Percentiles rank a stretch among this genome's conserved stretches.
Conservation (phyloP, 1,139 yeast genomes). For the Debaryomyces subglobosus region DNA sequence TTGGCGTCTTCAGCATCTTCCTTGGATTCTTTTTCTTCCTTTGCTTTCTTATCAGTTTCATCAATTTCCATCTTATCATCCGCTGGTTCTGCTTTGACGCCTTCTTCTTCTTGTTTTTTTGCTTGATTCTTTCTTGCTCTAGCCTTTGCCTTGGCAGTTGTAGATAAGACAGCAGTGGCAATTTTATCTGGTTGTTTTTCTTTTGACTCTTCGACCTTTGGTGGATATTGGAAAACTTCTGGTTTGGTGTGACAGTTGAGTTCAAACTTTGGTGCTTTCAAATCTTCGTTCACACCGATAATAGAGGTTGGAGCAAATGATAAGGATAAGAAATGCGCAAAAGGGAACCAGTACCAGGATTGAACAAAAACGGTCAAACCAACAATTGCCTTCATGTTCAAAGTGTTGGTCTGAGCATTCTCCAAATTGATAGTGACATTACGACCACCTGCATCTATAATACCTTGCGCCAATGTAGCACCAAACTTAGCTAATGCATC, state of each 20-base stretch:
- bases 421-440: slow-evolving; percentile 94
- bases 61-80: slow-evolving; percentile 36
- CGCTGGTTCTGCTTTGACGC: slow-evolving; percentile 15
- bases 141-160: slow-evolving; percentile 90
- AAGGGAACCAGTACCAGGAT: slow-evolving; percentile 99
- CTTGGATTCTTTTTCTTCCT: slow-evolving; percentile 19
- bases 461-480: slow-evolving; percentile 96
- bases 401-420: slow-evolving; percentile 86
- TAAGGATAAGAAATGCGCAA: slow-evolving; percentile 88
- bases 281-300: slow-evolving; percentile 83
- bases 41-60: slow-evolving; percentile 21
- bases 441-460: slow-evolving; percentile 98
- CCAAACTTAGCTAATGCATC: slow-evolving; percentile 98
- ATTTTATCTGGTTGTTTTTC: slow-evolving; percentile 88
- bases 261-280: slow-evolving; percentile 83
- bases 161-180: slow-evolving; percentile 90
- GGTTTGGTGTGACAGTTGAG: slow-evolving; percentile 81
- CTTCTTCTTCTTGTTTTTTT: slow-evolving; percentile 49
- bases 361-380: slow-evolving; percentile 90
- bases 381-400: slow-evolving; percentile 88
- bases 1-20: slow-evolving; percentile 23
- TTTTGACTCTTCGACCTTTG: slow-evolving; percentile 77
- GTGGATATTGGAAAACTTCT: slow-evolving; percentile 86
- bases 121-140: slow-evolving; percentile 79
- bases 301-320: slow-evolving; percentile 93